Evolutionary conservation across 2,329 filamentous ascomycete genomes (phyloP).

Genomic region (Nigrospora oryzae): DNA sequence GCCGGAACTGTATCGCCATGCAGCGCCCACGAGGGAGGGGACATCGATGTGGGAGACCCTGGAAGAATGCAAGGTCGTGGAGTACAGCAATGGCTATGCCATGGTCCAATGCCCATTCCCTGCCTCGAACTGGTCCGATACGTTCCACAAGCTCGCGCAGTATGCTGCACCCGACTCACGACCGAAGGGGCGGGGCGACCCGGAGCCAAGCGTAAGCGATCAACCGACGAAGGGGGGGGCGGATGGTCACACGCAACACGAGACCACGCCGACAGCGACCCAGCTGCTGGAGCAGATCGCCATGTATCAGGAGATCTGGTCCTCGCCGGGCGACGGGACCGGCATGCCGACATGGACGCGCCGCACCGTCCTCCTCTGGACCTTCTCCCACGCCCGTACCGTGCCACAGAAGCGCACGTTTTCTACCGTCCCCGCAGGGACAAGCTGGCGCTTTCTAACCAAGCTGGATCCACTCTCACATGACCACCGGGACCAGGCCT

Average conservation of each 20-base stretch:
- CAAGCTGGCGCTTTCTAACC: conserved; percentile 54
- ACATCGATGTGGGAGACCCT: conserved; percentile 26
- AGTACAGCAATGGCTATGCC: conserved; percentile 10
- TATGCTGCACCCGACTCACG: conserved; percentile 29
- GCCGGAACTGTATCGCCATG: conserved; percentile 37
- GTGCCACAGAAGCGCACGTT: conserved; percentile 25
- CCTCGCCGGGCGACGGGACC: conserved; percentile 31
- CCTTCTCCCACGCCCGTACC: conserved; percentile 46
- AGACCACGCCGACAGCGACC: conserved; percentile 24
- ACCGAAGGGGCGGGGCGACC: conserved; percentile 14
- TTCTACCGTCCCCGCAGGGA: conserved; percentile 34
- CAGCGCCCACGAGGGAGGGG: conserved; percentile 21
- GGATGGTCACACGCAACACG: background rate
- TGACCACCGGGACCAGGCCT: conserved; percentile 42
- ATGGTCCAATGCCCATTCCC: conserved; percentile 50
- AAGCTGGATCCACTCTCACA: conserved; percentile 51
- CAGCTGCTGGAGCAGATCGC: conserved; percentile 52
- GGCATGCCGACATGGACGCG: conserved; percentile 36
- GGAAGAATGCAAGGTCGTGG: conserved; percentile 32
- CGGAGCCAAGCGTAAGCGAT: background rate
- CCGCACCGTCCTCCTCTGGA: conserved; percentile 56
- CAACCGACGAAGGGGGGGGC: too few species aligned
- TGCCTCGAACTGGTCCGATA: conserved; percentile 49
- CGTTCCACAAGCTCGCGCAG: conserved; percentile 46
- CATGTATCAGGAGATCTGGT: conserved; percentile 62